Evolutionary conservation across 257 asterid species (phyloP), one percentile per base, ranked within the genome.

Genomic region (Salvia rosmarinus): DNA sequence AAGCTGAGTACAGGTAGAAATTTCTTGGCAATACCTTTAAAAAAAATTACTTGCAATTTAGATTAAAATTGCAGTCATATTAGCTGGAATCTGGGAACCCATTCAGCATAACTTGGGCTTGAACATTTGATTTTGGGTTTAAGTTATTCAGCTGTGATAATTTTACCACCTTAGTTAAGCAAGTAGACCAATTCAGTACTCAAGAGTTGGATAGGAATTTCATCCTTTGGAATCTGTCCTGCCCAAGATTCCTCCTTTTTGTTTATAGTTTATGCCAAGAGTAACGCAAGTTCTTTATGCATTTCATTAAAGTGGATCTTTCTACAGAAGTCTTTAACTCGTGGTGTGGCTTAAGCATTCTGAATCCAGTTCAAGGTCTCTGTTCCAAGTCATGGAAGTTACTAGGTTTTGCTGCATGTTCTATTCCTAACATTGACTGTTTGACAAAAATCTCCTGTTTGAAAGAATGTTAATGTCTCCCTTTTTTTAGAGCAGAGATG

Each of bases 341-440:
- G 6, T 17, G 58, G 58, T 51, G 54, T 21, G 74, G 28, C 42
- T 13, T 19, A 68, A n/a, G 30, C 65, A 55, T 51, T 55, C 40
- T 16, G 35, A 50, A 32, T 10, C 52, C 32, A 52, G 74, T 68
- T 34, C 40, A 37, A 13, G 17, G n/a, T 52, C 60, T 52, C 14
- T 20, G 12, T 3, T 11, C 60, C 60, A 52, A 52, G 21, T 52
- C 60, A 20, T 20, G 59, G 23, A n/a, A 52, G 9, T 20, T 20
- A 52, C 34, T 23, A 6, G 60, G 16, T 52, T 9, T 52, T 52
- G 34, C 16, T 52, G 34, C 60, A n/a, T 46, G 6, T 46, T 16
- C 52, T 46, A 14, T 16, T 14, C 20, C 52, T 4, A 46, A 14
- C 47, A 42, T 42, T 42, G 47, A 11, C 47, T 10, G 47, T 42